Evolutionary conservation across 2,329 filamentous ascomycete species (phyloP), one percentile per base, ranked within the genome.

Genomic region (Ophiostoma piceae): DNA sequence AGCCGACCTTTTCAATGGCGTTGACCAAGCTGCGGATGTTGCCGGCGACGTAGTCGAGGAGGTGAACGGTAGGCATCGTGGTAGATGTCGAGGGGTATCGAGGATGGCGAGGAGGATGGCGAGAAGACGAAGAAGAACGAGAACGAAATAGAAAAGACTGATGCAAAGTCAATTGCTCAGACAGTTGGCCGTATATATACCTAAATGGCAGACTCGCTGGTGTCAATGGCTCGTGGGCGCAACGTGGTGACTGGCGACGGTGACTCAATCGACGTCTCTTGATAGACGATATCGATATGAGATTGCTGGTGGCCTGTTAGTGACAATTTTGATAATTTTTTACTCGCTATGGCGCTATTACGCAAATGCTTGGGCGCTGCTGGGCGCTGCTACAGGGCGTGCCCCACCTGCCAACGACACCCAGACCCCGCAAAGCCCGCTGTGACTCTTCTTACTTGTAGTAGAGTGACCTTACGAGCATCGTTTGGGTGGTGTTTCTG

Each of bases 11-110:
- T 80, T 99, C 94, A 77, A 99, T 96, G 76, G 94, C 95, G 83
- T 99, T 99, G 78, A 94, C 94, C 76, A 99, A 87, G 73, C 94
- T 97, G 74, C 94, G 90, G 75, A 99, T 89, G 80, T 99, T 99
- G 77, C 95, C 95, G 72, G 95, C 94, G 74, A 97, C 94, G 79
- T 97, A 98, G 82, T 98, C 84, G 75, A 90, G 80, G 69, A 95
- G 81, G 80, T 94, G 87, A 73, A 94, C 91, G 67, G 86, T 92
- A 73, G 91, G 88, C 73, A 74, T 74, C 5, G 67, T 57, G 43
- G 26, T 9, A 9, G 9, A 9, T 1, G 29, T 14, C 8, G 64
- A n/a, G 12, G 3, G 14, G 57, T 26, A 19, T 57, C n/a, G 51
- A 16, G 47, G 14, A 1, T n/a, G 43, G 2, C 16, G 43, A 35